Percentiles rank a stretch among this genome's conserved stretches.
Evolutionary conservation across 805 yeast species (phyloP).

Genomic region (Lipomyces yamadae): DNA sequence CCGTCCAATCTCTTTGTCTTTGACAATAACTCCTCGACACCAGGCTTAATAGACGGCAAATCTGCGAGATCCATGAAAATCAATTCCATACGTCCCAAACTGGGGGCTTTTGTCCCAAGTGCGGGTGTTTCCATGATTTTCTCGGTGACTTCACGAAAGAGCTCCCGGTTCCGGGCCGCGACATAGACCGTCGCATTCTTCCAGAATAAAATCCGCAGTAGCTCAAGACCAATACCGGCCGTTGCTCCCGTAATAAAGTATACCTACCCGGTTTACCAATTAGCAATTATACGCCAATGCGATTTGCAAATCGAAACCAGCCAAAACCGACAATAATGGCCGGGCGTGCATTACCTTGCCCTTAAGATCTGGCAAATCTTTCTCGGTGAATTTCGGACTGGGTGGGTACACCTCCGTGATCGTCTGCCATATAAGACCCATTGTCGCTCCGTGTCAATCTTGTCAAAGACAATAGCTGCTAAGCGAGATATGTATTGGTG

Average conservation of each 20-base stretch:
- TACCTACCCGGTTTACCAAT: conserved; percentile 4
- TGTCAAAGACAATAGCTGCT: not conserved
- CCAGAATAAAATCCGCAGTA: conserved; percentile 31
- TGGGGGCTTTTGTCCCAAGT: conserved; percentile 20
- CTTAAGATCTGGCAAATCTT: conserved; percentile 28
- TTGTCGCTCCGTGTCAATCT: not conserved
- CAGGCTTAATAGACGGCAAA: conserved; percentile 50
- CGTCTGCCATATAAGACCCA: conserved; percentile 32
- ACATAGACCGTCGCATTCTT: conserved; percentile 34
- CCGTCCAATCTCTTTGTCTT: conserved; percentile 46
- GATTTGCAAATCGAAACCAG: not conserved
- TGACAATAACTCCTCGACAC: conserved; percentile 43
- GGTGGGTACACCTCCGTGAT: conserved; percentile 33
- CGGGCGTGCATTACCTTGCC: conserved; percentile 20
- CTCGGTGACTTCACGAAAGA: conserved; percentile 22
- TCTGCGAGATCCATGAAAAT: conserved; percentile 44
- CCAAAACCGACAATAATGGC: too few species aligned
- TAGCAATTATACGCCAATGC: not conserved
- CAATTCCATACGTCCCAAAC: conserved; percentile 26
- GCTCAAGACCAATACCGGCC: conserved; percentile 35
- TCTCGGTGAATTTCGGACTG: conserved; percentile 30
- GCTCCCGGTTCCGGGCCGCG: conserved; percentile 24
- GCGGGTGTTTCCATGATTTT: conserved; percentile 27
- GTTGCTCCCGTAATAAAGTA: conserved; percentile 36
- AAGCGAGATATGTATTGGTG: not conserved